Percentiles rank a stretch among this genome's conserved stretches.
These are phyloP conservation scores for Diplogelasinospora grovesii DNA, from an alignment of 495 filamentous ascomycete genomes.

Conservation along the genomic window DNA sequence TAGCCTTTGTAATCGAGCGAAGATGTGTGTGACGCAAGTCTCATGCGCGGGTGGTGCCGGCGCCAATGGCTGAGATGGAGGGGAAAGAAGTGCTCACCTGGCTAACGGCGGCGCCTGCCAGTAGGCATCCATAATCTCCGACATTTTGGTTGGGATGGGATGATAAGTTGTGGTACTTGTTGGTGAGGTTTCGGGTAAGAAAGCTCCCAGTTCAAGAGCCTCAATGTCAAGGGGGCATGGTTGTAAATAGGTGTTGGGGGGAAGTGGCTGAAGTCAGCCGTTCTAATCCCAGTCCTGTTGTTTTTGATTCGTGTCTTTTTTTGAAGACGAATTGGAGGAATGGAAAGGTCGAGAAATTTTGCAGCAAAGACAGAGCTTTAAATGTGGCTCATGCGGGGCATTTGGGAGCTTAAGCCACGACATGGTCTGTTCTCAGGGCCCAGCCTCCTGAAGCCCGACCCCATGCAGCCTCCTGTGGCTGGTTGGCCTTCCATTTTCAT, in stretches of 20 bases:
- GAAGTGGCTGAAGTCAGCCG: too few relatives aligned
- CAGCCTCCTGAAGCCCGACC: too few relatives aligned
- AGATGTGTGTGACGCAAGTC: too few relatives aligned
- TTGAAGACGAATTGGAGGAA: conserved; percentile 14
- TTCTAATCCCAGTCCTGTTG: too few relatives aligned
- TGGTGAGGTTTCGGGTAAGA: conserved; percentile 11
- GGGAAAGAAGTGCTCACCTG: conserved; percentile 46
- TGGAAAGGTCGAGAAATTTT: conserved; percentile 16
- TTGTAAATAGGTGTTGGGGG: conserved; percentile 7
- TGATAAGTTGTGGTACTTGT: conserved; percentile 6
- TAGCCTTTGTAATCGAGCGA: conserved; percentile 3
- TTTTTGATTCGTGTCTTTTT: conserved; percentile 33
- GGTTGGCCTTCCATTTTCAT: too few relatives aligned
- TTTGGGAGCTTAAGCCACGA: neutral
- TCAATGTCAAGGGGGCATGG: conserved; percentile 16
- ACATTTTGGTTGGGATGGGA: conserved; percentile 13
- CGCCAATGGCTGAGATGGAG: too few relatives aligned
- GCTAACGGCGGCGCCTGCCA: conserved; percentile 65
- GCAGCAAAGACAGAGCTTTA: too few relatives aligned
- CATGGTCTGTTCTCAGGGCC: too few relatives aligned
- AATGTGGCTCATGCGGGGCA: conserved; percentile 3
- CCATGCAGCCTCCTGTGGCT: too few relatives aligned
- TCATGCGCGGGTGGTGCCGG: too few relatives aligned
- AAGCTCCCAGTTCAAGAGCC: conserved; percentile 16
- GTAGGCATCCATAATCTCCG: conserved; percentile 54